Percentiles rank a stretch among this genome's conserved stretches.
Evolutionary conservation across 257 asterid genomes (phyloP).

Genomic region (Asclepias syriaca): DNA sequence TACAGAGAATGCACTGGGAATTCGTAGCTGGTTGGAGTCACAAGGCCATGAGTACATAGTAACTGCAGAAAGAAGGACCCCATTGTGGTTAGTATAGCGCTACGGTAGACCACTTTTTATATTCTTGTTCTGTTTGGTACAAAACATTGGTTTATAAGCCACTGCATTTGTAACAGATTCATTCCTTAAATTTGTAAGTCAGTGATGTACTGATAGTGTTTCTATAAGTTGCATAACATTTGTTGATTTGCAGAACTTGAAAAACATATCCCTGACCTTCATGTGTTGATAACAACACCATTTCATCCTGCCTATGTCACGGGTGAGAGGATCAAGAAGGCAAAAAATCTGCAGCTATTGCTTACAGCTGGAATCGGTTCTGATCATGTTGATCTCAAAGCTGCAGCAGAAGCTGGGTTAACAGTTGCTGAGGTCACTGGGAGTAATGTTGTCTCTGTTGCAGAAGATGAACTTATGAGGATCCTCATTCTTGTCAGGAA

Average conservation of each 20-base stretch:
- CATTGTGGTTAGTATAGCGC: slow-evolving; percentile 47
- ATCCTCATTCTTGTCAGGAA: slow-evolving; percentile 90
- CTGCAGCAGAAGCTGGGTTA: slow-evolving; percentile 94
- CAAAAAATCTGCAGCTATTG: slow-evolving; percentile 76
- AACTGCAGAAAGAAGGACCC: slow-evolving; percentile 89
- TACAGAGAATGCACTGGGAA: slow-evolving; percentile 83
- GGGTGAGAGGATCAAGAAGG: slow-evolving; percentile 93
- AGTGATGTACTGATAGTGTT: neutral
- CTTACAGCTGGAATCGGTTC: slow-evolving; percentile 99
- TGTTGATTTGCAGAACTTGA: slow-evolving; percentile 67
- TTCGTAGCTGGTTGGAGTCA: slow-evolving; percentile 88
- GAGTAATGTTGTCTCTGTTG: slow-evolving; percentile 90
- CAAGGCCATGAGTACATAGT: slow-evolving; percentile 85
- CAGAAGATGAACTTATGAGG: slow-evolving; percentile 98
- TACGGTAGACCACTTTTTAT: neutral
- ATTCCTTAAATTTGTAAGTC: neutral
- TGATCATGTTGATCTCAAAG: slow-evolving; percentile 88
- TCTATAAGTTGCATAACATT: neutral
- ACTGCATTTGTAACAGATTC: neutral
- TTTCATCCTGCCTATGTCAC: slow-evolving; percentile 97
- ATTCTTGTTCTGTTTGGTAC: neutral
- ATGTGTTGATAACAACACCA: slow-evolving; percentile 89
- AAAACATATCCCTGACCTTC: slow-evolving; percentile 87
- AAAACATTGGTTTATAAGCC: neutral
- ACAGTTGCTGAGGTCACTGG: slow-evolving; percentile 99